Conservation (phyloP, 371 early-diverging fungal species). For the Apophysomyces variabilis region DNA sequence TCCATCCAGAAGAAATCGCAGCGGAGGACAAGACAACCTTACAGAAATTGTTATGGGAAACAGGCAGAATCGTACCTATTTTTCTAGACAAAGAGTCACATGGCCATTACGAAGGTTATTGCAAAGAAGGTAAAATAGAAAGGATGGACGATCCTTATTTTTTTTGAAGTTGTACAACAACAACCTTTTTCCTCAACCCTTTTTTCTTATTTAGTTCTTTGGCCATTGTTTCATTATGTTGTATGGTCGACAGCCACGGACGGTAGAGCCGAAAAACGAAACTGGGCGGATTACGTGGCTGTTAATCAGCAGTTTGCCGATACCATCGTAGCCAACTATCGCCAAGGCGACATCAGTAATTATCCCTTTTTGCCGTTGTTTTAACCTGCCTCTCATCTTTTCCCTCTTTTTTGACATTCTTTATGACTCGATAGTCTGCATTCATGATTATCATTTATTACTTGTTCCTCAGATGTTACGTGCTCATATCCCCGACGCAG, state of each 20-base stretch:
- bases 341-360: slow-evolving; percentile 85
- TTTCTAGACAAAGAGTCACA: slow-evolving; percentile 73
- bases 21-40: slow-evolving; percentile 50
- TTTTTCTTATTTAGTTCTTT: slow-evolving; percentile 66
- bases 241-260: slow-evolving; percentile 77
- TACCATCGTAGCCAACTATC: slow-evolving; percentile 71
- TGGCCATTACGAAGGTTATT: slow-evolving; percentile 90
- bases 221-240: slow-evolving; percentile 99
- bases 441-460: slow-evolving; percentile 99
- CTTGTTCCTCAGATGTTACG: slow-evolving; percentile 89
- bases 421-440: slow-evolving; percentile 87
- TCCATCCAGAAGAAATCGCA: slow-evolving; percentile 27
- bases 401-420: slow-evolving; percentile 46
- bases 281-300: slow-evolving; percentile 89
- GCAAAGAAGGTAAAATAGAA: slow-evolving; percentile 74
- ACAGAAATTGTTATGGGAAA: slow-evolving; percentile 46
- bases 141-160: background rate
- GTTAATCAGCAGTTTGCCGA: slow-evolving; percentile 93
- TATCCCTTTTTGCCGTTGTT: background rate
- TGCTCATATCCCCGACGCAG: slow-evolving; percentile 72
- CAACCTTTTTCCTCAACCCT: background rate
- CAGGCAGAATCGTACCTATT: slow-evolving; percentile 73
- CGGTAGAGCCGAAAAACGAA: slow-evolving; percentile 65
- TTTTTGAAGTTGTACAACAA: background rate
- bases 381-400: too few species aligned